Conservation (phyloP, 2,329 filamentous ascomycete species). For the Cladosporium sp. region DNA sequence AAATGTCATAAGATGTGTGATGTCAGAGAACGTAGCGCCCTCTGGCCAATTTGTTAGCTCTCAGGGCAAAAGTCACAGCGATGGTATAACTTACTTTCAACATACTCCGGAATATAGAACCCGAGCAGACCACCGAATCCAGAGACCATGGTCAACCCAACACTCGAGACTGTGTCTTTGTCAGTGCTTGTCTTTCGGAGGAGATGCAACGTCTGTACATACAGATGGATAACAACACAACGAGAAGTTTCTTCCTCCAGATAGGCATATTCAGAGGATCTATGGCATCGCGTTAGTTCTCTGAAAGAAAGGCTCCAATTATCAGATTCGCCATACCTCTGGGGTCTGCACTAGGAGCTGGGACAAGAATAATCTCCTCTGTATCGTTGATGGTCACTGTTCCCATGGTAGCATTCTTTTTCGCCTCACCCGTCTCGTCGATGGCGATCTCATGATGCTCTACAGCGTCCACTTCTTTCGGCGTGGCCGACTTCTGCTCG, state of each 20-base stretch:
- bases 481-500: not conserved
- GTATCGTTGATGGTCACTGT: constrained; percentile 29
- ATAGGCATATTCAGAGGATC: constrained; percentile 30
- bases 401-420: constrained; percentile 22
- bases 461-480: constrained; percentile 3
- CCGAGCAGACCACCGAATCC: constrained; percentile 40
- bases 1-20: constrained; percentile 34
- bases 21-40: constrained; percentile 38
- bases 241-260: constrained; percentile 29
- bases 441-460: not conserved
- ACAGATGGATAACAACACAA: constrained; percentile 29
- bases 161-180: constrained; percentile 33
- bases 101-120: constrained; percentile 40
- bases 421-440: not conserved
- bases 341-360: constrained; percentile 29
- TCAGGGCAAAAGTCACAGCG: too few relatives aligned
- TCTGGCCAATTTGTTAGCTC: constrained; percentile 3
- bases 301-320: not conserved
- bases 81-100: constrained; percentile 18
- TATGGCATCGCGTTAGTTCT: constrained; percentile 1
- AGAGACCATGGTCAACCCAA: constrained; percentile 38
- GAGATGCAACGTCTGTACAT: not conserved
- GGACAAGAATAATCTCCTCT: constrained; percentile 26
- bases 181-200: constrained; percentile 8
- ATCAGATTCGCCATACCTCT: constrained; percentile 19